These are phyloP conservation scores for Circinella umbellata DNA, from an alignment of 371 early-diverging fungal species.

Conservation along the genomic window DNA sequence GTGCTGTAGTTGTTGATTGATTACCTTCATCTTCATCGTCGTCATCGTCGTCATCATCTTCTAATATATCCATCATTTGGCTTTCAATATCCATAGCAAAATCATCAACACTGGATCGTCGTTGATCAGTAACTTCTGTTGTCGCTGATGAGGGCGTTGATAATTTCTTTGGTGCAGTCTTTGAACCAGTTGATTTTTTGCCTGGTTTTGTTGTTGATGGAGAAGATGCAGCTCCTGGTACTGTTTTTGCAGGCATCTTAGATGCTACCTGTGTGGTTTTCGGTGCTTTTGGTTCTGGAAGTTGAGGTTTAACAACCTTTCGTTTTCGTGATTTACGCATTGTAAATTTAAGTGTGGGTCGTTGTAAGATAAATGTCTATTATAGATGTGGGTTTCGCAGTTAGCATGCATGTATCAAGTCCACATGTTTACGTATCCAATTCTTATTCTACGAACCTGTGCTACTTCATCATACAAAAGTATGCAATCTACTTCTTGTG, in stretches of 20 bases:
- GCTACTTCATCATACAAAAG: constrained; percentile 9
- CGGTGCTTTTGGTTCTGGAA: constrained; percentile 4
- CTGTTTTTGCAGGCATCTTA: constrained; percentile 1
- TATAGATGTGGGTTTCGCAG: not conserved
- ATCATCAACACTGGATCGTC: constrained; percentile 16
- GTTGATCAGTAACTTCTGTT: not conserved
- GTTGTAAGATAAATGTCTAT: constrained; percentile 21
- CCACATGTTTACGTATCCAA: not conserved
- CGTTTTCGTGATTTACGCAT: constrained; percentile 13
- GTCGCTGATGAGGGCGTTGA: too few relatives aligned
- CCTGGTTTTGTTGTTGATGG: too few relatives aligned
- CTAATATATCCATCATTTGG: constrained; percentile 16
- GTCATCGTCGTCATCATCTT: constrained; percentile 19
- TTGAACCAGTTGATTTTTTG: not conserved
- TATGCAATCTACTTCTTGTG: constrained; percentile 13
- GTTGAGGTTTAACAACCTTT: not conserved
- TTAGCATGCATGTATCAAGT: not conserved
- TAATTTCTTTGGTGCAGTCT: too few relatives aligned
- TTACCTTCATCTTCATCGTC: constrained; percentile 11
- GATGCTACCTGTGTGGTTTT: not conserved
- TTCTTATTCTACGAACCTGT: not conserved
- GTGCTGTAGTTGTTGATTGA: constrained; percentile 6
- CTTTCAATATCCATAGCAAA: constrained; percentile 13
- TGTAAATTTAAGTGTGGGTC: constrained; percentile 16
- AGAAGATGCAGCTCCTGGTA: not conserved